phyloP scores from a whole-genome alignment of 495 filamentous ascomycete species.

The Hyaloscypha finlandica region DNA sequence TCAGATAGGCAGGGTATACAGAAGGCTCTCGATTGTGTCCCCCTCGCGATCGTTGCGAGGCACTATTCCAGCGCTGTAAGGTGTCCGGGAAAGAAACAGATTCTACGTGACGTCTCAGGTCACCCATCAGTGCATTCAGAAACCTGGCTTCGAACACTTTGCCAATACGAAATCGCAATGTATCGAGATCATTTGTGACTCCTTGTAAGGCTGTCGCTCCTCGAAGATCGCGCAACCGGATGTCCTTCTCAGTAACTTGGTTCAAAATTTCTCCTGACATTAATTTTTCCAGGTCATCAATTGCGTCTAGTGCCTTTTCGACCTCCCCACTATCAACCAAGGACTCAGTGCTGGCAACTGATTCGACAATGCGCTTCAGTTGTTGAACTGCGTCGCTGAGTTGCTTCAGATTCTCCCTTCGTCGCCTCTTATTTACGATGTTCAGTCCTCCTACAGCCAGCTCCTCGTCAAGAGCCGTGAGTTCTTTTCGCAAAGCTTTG shows the following conservation, averaged over 20 bases:
- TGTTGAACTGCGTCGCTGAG: conserved; percentile 82
- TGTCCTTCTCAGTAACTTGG: conserved; percentile 24
- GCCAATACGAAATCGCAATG: conserved; percentile 77
- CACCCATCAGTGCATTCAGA: conserved; percentile 72
- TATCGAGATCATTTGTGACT: conserved; percentile 71
- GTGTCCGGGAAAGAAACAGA: conserved; percentile 71
- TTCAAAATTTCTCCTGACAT: conserved; percentile 65
- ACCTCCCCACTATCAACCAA: conserved; percentile 79
- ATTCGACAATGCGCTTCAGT: conserved; percentile 74
- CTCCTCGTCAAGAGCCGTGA: conserved; percentile 78
- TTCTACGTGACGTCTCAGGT: conserved; percentile 81
- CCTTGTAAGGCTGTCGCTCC: conserved; percentile 79
- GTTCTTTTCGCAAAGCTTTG: conserved; percentile 73
- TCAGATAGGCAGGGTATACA: conserved; percentile 72
- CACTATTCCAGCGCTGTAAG: conserved; percentile 70
- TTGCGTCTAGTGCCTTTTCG: conserved; percentile 72
- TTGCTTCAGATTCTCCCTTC: conserved; percentile 82
- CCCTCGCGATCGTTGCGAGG: conserved; percentile 57
- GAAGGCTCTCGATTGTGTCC: conserved; percentile 65
- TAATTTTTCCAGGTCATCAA: conserved; percentile 75
- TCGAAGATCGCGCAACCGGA: conserved; percentile 67
- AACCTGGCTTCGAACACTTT: conserved; percentile 84
- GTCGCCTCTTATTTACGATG: conserved; percentile 77
- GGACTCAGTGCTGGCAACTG: conserved; percentile 73
- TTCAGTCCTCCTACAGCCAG: conserved; percentile 87